phyloP scores from a whole-genome alignment of 1,284 basidiomycete species.

The Garcileccinum viscosum region DNA sequence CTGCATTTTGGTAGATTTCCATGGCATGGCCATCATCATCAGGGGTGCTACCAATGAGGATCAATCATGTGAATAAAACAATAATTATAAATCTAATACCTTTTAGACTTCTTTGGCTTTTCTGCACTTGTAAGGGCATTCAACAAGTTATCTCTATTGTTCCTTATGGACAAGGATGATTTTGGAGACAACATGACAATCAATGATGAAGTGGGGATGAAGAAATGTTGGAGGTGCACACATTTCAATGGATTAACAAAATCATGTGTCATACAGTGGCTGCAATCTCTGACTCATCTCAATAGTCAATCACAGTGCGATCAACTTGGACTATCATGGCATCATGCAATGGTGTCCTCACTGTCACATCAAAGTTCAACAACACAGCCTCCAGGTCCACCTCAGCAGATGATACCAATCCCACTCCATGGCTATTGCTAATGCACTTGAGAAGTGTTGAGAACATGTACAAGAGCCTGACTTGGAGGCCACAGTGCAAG shows the following conservation, averaged over 20 bases:
- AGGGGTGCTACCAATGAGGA: background rate
- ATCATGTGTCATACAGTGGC: too few species aligned
- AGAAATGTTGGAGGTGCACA: background rate
- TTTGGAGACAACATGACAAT: background rate
- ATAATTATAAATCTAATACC: background rate
- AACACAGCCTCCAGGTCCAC: background rate
- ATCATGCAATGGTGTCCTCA: background rate
- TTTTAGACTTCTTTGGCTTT: background rate
- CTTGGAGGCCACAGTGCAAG: background rate
- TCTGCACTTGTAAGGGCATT: background rate
- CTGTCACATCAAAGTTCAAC: background rate
- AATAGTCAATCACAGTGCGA: too few species aligned
- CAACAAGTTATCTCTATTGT: background rate
- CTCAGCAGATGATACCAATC: background rate
- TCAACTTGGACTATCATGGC: background rate
- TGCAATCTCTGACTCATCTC: too few species aligned
- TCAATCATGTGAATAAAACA: background rate
- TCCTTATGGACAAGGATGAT: background rate
- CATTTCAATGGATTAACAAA: background rate
- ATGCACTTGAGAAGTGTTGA: background rate
- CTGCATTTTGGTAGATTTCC: background rate
- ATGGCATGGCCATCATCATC: background rate
- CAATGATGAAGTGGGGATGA: background rate
- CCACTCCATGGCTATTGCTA: background rate
- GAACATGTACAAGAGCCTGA: background rate